Conservation (phyloP, 2,329 filamentous ascomycete species). For the Sclerotinia nivalis region DNA sequence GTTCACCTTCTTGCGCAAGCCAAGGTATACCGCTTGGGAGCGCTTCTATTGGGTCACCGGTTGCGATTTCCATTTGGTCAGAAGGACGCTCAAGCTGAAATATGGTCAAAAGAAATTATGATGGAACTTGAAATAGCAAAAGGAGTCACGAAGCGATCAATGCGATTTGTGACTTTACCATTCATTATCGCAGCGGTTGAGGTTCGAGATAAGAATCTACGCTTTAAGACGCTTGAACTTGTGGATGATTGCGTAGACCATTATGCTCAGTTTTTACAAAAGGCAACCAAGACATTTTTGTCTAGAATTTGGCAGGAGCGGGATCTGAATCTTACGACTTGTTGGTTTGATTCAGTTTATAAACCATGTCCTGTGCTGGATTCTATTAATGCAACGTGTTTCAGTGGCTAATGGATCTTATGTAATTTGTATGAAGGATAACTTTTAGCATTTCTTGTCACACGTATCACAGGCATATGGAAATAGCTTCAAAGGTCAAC, state of each 20-base stretch:
- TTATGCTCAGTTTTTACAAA: slow-evolving; percentile 34
- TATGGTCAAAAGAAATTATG: slow-evolving; percentile 35
- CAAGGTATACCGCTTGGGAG: slow-evolving; percentile 37
- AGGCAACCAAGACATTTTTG: slow-evolving; percentile 35
- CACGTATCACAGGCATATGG: neutral
- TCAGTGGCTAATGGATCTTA: neutral
- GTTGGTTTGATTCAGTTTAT: neutral
- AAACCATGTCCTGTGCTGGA: neutral
- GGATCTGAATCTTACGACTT: slow-evolving; percentile 27
- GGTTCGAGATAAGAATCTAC: neutral
- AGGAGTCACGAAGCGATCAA: slow-evolving; percentile 30
- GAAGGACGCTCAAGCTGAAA: slow-evolving; percentile 33
- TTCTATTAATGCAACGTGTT: neutral
- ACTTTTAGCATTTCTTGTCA: neutral
- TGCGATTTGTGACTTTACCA: slow-evolving; percentile 37
- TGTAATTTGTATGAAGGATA: neutral
- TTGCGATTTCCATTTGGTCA: slow-evolving; percentile 35
- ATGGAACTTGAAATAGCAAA: slow-evolving; percentile 37
- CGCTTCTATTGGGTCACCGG: slow-evolving; percentile 36
- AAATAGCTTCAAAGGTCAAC: neutral
- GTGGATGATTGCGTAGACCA: slow-evolving; percentile 51
- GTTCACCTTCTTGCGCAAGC: slow-evolving; percentile 38
- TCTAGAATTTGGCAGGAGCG: slow-evolving; percentile 37
- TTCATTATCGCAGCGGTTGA: slow-evolving; percentile 28
- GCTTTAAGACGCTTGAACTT: slow-evolving; percentile 10